Evolutionary conservation across 495 filamentous ascomycete species (phyloP).

Genomic region (Cercophora newfieldiana): DNA sequence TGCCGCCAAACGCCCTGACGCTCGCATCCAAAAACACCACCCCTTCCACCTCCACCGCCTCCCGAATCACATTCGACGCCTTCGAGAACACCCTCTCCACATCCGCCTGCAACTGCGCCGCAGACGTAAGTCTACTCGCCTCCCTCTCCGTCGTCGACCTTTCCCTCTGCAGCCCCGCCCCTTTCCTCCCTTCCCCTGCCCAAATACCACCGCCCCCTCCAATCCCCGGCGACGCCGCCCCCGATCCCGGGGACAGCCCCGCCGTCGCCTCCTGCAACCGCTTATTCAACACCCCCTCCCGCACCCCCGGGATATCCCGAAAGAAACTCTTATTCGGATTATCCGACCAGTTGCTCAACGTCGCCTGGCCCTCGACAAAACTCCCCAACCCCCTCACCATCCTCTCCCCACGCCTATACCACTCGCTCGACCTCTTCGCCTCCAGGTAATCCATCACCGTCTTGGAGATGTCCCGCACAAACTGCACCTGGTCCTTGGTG

Average conservation of each 20-base stretch:
- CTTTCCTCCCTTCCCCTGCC: not conserved
- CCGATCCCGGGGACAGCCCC: not conserved
- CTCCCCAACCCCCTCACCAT: constrained; percentile 62
- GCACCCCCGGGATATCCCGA: constrained; percentile 9
- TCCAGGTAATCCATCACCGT: constrained; percentile 67
- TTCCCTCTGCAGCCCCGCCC: not conserved
- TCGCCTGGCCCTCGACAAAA: constrained; percentile 59
- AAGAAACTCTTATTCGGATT: not conserved
- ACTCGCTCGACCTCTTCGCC: constrained; percentile 55
- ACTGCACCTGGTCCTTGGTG: constrained; percentile 37
- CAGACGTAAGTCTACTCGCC: not conserved
- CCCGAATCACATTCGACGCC: constrained; percentile 51
- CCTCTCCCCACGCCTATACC: constrained; percentile 57
- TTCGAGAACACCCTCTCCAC: constrained; percentile 18
- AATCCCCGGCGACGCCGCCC: not conserved
- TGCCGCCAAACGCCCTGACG: constrained; percentile 29
- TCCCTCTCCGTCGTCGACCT: not conserved
- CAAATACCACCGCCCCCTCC: not conserved
- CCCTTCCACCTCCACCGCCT: constrained; percentile 53
- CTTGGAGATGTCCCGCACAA: constrained; percentile 50
- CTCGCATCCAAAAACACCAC: constrained; percentile 54
- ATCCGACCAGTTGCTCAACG: constrained; percentile 10
- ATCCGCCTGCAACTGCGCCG: not conserved
- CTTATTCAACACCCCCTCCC: constrained; percentile 19
- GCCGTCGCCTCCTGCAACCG: not conserved